A percentile compares a stretch with the other conserved stretches of the same genome.
Conservation (phyloP, 345 rosid species). For the Euphorbia pulcherrima region DNA sequence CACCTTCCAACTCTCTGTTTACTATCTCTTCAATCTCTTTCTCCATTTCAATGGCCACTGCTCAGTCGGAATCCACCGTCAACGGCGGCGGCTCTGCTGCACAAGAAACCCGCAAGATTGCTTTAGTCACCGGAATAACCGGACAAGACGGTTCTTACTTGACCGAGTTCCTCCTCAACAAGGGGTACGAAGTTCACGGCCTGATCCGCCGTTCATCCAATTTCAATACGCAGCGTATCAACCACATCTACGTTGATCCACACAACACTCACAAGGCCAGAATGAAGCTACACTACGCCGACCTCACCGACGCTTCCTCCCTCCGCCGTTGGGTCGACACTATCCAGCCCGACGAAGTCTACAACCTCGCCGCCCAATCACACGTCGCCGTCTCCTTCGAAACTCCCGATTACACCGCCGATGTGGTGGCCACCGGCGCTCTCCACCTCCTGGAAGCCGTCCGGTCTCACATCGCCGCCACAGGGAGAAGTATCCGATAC, state of each 20-base stretch:
- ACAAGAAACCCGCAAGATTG: constrained; percentile 37
- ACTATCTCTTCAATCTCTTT: background rate
- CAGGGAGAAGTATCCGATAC: constrained; percentile 61
- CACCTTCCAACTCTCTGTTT: background rate
- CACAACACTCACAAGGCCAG: constrained; percentile 80
- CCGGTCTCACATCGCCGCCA: constrained; percentile 75
- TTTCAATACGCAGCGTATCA: constrained; percentile 91
- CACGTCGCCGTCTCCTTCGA: constrained; percentile 95
- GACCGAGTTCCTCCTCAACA: constrained; percentile 72
- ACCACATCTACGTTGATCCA: constrained; percentile 95
- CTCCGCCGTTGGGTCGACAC: constrained; percentile 96
- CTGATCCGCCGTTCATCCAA: constrained; percentile 93
- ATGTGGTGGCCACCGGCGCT: constrained; percentile 90
- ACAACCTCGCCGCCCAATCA: constrained; percentile 91
- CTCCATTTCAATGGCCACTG: background rate
- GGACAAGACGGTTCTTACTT: constrained; percentile 97
- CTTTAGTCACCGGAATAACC: constrained; percentile 86
- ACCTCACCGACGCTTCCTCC: constrained; percentile 83
- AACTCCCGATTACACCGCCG: constrained; percentile 94
- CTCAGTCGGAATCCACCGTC: constrained; percentile 15
- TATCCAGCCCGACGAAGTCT: constrained; percentile 80
- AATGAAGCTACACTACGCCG: constrained; percentile 90
- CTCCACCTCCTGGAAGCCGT: constrained; percentile 92
- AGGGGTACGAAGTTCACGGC: constrained; percentile 85
- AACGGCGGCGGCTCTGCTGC: constrained; percentile 34